Base-by-base conservation (phyloP, 352 stramenopile genomes). In the Phytophthora tentaculata region DNA sequence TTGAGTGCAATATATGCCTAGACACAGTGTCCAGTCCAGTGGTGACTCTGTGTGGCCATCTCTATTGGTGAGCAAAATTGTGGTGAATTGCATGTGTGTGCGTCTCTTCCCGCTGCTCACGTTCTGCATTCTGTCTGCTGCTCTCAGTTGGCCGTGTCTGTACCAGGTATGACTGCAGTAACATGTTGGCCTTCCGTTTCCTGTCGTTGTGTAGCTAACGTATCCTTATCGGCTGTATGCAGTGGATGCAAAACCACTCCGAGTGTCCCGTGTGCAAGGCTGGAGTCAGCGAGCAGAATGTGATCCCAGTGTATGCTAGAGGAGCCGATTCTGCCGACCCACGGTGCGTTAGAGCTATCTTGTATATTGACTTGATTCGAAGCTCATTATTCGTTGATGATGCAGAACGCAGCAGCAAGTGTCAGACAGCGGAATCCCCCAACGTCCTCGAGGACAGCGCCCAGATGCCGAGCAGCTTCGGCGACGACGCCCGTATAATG, bases 251-350 rank as follows among this genome's bases (percentile, higher is more conserved):
- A 59, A 81, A 81, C 24, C 90, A 93, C 56, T 86, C 80, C 29
- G 87, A 96, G 65, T 97, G 91, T 44, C 91, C 91, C 8, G 90
- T 97, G 59, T 97, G 91, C 81, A 97, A 97, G 67, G 91, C 91
- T 29, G 90, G 90, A 47, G 90, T 97, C 28, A 96, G 83, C 29
- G 81, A 90, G 47, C 89, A 95, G 28, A 97, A 97, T 55, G 88
- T 97, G 20, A 92, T 97, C 50, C 91, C 91, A 0, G 84, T 97
- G 5, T 97, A 96, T 70, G 84, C 86, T 26, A 75, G 90, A 56
- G 88, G 88, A 17, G 66, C 81, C n/a, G 83, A 94, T 35, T 65
- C 82, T 20, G 70, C 83, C 8, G 90, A 97, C 67, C 86, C 90
- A 32, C 67, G 84, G 76, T 81, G 23, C 37, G 35, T 43, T 43